These are phyloP conservation scores for Aspergillus aculeatinus DNA, from an alignment of 2,329 filamentous ascomycete species.

Conservation along the genomic window DNA sequence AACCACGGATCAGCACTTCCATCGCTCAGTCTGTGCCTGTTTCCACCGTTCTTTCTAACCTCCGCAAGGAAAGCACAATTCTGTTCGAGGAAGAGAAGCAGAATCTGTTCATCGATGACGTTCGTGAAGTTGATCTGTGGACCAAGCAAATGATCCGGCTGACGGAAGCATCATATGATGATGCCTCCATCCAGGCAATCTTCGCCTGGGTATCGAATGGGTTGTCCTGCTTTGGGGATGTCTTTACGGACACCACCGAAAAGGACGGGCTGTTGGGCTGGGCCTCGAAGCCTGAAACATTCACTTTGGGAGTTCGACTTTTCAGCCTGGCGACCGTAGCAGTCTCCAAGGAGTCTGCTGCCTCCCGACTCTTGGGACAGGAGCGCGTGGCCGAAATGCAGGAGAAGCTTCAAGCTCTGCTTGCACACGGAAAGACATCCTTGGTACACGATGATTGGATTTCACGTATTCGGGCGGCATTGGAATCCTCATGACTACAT, in stretches of 20 bases:
- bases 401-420: conserved; percentile 27
- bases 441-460: conserved; percentile 37
- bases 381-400: conserved; percentile 17
- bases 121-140: conserved; percentile 73
- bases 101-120: conserved; percentile 87
- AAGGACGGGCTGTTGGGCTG: conserved; percentile 70
- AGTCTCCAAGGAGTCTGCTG: conserved; percentile 22
- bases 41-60: conserved; percentile 31
- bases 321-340: conserved; percentile 39
- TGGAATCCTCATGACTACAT: conserved; percentile 15
- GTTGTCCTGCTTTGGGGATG: conserved; percentile 28
- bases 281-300: conserved; percentile 67
- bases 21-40: conserved; percentile 23
- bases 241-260: conserved; percentile 31
- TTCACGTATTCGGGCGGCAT: conserved; percentile 26
- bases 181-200: conserved; percentile 22
- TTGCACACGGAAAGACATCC: conserved; percentile 22
- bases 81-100: conserved; percentile 89
- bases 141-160: conserved; percentile 48
- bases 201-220: conserved; percentile 36
- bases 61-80: conserved; percentile 40
- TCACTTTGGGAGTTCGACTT: conserved; percentile 47
- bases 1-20: conserved; percentile 25
- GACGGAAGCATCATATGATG: conserved; percentile 22
- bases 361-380: conserved; percentile 18